Base-by-base conservation (phyloP, 345 rosid genomes). In the Eucalyptus melliodora region DNA sequence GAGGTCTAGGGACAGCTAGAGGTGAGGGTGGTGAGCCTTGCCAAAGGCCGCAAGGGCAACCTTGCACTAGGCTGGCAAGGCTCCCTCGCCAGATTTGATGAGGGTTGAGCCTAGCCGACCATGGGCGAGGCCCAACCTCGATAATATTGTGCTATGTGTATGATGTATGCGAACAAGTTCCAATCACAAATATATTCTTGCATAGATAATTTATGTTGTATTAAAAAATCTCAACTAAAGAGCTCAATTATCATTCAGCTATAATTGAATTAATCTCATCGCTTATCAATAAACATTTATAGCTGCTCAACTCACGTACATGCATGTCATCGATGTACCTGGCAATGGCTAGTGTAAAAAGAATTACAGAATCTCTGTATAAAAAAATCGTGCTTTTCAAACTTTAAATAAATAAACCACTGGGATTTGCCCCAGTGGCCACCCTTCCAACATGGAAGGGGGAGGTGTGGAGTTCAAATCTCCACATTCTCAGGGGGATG, bases 11-110 rank as follows among this genome's bases (percentile, higher is more conserved):
- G 53, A 50, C 0, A 14, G 53, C 53, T 15, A 50, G 53, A 50
- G 53, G 53, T 15, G 53, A 50, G 19, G 51, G 51, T 0, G 1
- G 7, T 0, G 7, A 15, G 17, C 17, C 51, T 0, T 15, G 0
- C 7, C 51, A 50, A 50, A 50, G 51, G 51, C 51, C 7, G 0
- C 2, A 0, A 50, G 0, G 53, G 19, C 53, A 2, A 50, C 53
- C 53, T 50, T 50, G 3, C 3, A 7, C 53, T 50, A 15, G 16
- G 53, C 17, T 50, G 1, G 51, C 51, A 50, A 50, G 51, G 51
- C 7, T 50, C 0, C 17, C 51, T 50, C 1, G 7, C 51, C 0
- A 50, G 3, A 50, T 50, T 50, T 17, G 51, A 50, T 15, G 3
- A 5, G 17, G 7, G 7, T 50, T 50, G 51, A 50, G 51, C 51